Evolutionary conservation across 345 rosid species (phyloP).

Genomic region (Boechera stricta): DNA sequence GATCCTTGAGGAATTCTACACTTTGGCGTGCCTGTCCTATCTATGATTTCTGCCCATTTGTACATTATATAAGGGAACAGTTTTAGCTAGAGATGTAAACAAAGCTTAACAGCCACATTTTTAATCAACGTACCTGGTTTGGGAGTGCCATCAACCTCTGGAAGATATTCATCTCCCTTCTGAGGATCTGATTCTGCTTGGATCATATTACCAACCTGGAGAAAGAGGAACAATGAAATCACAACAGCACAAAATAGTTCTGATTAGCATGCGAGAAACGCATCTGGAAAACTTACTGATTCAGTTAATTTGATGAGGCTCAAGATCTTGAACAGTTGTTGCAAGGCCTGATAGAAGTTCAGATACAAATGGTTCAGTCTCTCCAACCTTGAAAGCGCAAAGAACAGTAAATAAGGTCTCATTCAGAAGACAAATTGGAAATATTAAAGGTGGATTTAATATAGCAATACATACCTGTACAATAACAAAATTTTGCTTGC

Average conservation of each 20-base stretch:
- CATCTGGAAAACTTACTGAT: conserved; percentile 62
- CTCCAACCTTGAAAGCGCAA: conserved; percentile 77
- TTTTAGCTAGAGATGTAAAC: conserved; percentile 30
- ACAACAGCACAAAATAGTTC: conserved; percentile 1
- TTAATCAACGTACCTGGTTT: conserved; percentile 65
- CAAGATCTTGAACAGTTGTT: conserved; percentile 93
- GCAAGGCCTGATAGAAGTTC: conserved; percentile 96
- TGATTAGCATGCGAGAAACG: conserved; percentile 2
- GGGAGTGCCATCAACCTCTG: conserved; percentile 96
- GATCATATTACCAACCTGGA: conserved; percentile 95
- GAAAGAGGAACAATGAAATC: conserved; percentile 12
- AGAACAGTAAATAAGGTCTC: background rate
- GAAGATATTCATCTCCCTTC: conserved; percentile 95
- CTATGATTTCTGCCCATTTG: conserved; percentile 84
- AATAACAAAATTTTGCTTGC: conserved; percentile 95
- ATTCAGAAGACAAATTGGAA: conserved; percentile 12
- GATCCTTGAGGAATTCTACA: conserved; percentile 92
- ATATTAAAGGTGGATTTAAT: conserved; percentile 8
- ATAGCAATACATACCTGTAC: conserved; percentile 65
- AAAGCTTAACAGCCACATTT: conserved; percentile 11
- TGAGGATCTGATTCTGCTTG: conserved; percentile 97
- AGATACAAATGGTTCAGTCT: conserved; percentile 96
- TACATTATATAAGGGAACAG: conserved; percentile 45
- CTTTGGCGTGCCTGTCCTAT: conserved; percentile 77
- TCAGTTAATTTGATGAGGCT: conserved; percentile 99